phyloP scores from a whole-genome alignment of 2,329 filamentous ascomycete genomes.

The Botryotinia narcissicola region DNA sequence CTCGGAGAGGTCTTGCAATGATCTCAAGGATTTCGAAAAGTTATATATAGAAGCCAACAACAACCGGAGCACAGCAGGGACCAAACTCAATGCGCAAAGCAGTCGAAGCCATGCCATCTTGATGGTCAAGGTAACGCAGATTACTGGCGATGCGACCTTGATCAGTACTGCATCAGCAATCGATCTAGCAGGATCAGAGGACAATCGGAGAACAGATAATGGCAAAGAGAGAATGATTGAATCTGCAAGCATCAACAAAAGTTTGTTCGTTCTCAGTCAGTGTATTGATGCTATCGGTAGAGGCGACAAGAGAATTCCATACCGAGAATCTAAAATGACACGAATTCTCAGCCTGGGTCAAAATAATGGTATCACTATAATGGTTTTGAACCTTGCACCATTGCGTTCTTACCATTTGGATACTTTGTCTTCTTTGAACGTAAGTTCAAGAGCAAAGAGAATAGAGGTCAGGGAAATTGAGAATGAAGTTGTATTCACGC shows the following conservation, averaged over 20 bases:
- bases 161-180: constrained; percentile 90
- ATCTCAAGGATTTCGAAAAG: constrained; percentile 84
- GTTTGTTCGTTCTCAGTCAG: constrained; percentile 87
- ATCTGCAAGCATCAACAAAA: constrained; percentile 96
- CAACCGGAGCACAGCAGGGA: constrained; percentile 84
- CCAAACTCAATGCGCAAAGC: constrained; percentile 89
- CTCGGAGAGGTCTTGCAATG: constrained; percentile 77
- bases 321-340: constrained; percentile 92
- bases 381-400: constrained; percentile 93
- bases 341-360: constrained; percentile 87
- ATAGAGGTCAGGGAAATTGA: constrained; percentile 95
- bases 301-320: constrained; percentile 76
- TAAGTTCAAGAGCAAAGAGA: constrained; percentile 92
- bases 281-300: constrained; percentile 91
- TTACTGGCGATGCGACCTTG: constrained; percentile 62
- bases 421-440: constrained; percentile 89
- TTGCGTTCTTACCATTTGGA: constrained; percentile 91
- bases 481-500: constrained; percentile 88
- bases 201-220: constrained; percentile 92
- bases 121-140: constrained; percentile 83
- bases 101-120: constrained; percentile 88
- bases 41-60: constrained; percentile 90
- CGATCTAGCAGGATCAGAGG: constrained; percentile 91
- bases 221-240: constrained; percentile 90
- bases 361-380: constrained; percentile 92